These are phyloP conservation scores for Claviceps humidiphila DNA, from an alignment of 2,329 filamentous ascomycete species.

Conservation along the genomic window DNA sequence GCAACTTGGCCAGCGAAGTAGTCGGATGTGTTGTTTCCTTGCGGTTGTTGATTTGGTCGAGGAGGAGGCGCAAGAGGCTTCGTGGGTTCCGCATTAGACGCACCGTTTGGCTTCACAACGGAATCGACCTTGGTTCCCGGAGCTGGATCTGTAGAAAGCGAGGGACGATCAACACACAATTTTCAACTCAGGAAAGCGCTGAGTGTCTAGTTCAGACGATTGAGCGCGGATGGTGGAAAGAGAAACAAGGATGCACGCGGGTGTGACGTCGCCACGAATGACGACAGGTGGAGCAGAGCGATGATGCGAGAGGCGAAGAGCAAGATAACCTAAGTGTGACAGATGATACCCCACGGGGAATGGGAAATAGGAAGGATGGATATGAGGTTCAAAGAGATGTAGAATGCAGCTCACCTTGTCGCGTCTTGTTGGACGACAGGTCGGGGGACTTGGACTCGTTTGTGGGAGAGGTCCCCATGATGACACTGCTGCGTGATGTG, in stretches of 20 bases:
- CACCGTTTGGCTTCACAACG: constrained; percentile 33
- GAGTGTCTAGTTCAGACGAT: neutral
- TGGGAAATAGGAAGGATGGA: neutral
- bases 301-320: constrained; percentile 1
- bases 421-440: constrained; percentile 28
- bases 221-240: neutral
- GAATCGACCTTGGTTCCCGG: constrained; percentile 34
- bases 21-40: constrained; percentile 45
- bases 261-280: neutral
- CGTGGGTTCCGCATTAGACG: constrained; percentile 43
- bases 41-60: constrained; percentile 40
- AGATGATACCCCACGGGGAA: neutral
- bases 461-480: constrained; percentile 33
- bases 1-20: constrained; percentile 50
- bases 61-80: constrained; percentile 60
- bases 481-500: constrained; percentile 30
- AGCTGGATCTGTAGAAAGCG: constrained; percentile 23
- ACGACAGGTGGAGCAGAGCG: constrained; percentile 2
- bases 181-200: constrained; percentile 9
- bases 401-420: constrained; percentile 27
- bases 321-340: neutral
- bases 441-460: constrained; percentile 36
- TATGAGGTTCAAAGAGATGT: constrained; percentile 7
- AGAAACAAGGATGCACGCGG: neutral
- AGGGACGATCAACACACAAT: constrained; percentile 6